Percentiles rank a stretch among this genome's conserved stretches.
Conservation (phyloP, 2,329 filamentous ascomycete species). For the Colletotrichum tofieldiae region DNA sequence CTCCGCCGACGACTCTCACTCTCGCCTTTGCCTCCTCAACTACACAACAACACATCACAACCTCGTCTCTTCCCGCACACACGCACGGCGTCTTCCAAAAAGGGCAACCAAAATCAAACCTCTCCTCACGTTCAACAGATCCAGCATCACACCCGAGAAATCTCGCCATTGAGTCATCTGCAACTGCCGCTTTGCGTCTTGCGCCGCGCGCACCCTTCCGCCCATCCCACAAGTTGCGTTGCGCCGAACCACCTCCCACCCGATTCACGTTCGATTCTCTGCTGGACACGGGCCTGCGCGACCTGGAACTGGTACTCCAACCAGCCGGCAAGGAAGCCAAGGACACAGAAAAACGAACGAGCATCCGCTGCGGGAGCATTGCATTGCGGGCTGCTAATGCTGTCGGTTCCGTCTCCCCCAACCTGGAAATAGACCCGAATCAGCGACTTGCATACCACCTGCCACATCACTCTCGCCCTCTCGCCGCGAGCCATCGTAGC, state of each 20-base stretch:
- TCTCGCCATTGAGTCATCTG: slow-evolving; percentile 35
- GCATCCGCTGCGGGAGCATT: slow-evolving; percentile 34
- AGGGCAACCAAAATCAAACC: not conserved
- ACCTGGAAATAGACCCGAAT: slow-evolving; percentile 56
- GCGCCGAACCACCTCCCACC: slow-evolving; percentile 38
- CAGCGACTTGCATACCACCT: slow-evolving; percentile 63
- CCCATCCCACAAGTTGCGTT: slow-evolving; percentile 14
- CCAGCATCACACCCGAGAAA: not conserved
- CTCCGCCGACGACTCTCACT: slow-evolving; percentile 8
- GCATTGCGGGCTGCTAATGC: slow-evolving; percentile 39
- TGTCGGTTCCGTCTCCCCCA: slow-evolving; percentile 48
- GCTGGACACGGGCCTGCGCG: slow-evolving; percentile 26
- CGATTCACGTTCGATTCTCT: slow-evolving; percentile 34
- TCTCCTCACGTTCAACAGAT: slow-evolving; percentile 24
- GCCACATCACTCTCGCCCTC: slow-evolving; percentile 60
- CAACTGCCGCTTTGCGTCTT: slow-evolving; percentile 39
- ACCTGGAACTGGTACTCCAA: slow-evolving; percentile 23
- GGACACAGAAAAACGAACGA: slow-evolving; percentile 28
- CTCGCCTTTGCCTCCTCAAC: slow-evolving; percentile 15
- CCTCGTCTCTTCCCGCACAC: slow-evolving; percentile 3
- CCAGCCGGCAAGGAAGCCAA: slow-evolving; percentile 25
- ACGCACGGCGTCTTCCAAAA: slow-evolving; percentile 2
- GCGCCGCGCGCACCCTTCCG: slow-evolving; percentile 35
- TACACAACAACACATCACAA: slow-evolving; percentile 26
- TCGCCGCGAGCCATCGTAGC: slow-evolving; percentile 59